Percentiles rank a stretch among this genome's conserved stretches.
These are phyloP conservation scores for Fusarium keratoplasticum DNA, from an alignment of 2,329 filamentous ascomycete species.

Conservation along the genomic window DNA sequence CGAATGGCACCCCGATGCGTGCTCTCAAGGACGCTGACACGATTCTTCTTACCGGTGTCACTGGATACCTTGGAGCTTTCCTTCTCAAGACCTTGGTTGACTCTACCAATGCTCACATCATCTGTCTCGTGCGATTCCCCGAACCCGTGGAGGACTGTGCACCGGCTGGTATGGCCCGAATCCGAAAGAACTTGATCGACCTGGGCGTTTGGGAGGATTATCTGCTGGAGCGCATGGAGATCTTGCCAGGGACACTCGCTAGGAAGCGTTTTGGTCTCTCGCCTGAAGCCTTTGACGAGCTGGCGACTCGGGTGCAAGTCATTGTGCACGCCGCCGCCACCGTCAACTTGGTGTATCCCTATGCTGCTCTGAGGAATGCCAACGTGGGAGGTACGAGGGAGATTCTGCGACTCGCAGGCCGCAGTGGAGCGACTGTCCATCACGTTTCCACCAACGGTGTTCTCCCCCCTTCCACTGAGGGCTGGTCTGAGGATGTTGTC, in stretches of 20 bases:
- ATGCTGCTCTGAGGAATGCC: conserved; percentile 77
- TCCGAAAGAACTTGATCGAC: conserved; percentile 82
- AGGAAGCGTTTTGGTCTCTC: conserved; percentile 76
- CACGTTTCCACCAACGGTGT: conserved; percentile 87
- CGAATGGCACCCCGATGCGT: conserved; percentile 63
- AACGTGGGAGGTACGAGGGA: conserved; percentile 86
- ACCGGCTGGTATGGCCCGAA: conserved; percentile 75
- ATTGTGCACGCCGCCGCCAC: conserved; percentile 83
- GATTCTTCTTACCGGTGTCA: conserved; percentile 79
- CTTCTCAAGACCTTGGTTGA: conserved; percentile 76
- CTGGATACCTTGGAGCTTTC: conserved; percentile 82
- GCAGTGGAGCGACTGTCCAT: conserved; percentile 77
- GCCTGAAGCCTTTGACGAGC: conserved; percentile 71
- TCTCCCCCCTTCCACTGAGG: conserved; percentile 74
- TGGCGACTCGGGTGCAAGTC: conserved; percentile 75
- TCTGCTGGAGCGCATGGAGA: conserved; percentile 81
- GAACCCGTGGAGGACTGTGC: conserved; percentile 74
- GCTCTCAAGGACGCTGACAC: conserved; percentile 74
- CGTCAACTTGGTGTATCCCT: conserved; percentile 85
- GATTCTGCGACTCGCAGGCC: conserved; percentile 76
- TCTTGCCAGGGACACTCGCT: conserved; percentile 79
- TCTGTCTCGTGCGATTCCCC: conserved; percentile 79
- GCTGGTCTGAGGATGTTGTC: conserved; percentile 78
- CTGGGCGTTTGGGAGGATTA: conserved; percentile 81
- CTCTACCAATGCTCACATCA: conserved; percentile 74